Percentiles rank a stretch among this genome's conserved stretches.
These are phyloP conservation scores for Ceratocystis cacaofunesta DNA, from an alignment of 2,329 filamentous ascomycete species.

Conservation along the genomic window DNA sequence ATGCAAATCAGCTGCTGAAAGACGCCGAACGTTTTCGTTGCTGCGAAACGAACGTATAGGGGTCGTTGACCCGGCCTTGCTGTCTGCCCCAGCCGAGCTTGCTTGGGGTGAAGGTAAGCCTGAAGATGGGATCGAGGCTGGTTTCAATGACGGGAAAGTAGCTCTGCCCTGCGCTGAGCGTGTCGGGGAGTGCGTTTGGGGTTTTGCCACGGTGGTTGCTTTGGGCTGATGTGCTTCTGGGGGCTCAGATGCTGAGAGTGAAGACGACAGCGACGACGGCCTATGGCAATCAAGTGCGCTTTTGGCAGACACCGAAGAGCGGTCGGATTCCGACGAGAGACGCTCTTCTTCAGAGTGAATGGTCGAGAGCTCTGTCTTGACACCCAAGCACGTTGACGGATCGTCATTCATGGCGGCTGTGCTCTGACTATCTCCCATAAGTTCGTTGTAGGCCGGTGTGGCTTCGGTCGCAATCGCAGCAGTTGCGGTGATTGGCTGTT, in stretches of 20 bases:
- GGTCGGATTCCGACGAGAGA: constrained; percentile 7
- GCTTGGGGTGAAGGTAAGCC: background rate
- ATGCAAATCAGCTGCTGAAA: constrained; percentile 45
- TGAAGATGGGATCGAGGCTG: background rate
- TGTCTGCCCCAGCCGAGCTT: background rate
- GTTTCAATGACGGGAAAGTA: background rate
- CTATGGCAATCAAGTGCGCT: background rate
- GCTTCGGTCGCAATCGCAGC: background rate
- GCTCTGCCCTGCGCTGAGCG: background rate
- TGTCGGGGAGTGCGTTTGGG: background rate
- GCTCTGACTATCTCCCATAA: background rate
- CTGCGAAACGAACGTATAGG: constrained; percentile 18
- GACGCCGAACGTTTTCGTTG: constrained; percentile 34
- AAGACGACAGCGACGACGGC: background rate
- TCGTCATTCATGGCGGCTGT: background rate
- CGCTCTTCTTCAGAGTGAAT: constrained; percentile 10
- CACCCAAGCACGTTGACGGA: background rate
- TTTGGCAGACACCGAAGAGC: background rate
- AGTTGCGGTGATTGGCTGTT: too few relatives aligned
- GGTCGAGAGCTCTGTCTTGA: background rate
- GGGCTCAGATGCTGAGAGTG: background rate
- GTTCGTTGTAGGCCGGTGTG: background rate
- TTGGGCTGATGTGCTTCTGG: background rate
- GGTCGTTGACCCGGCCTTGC: background rate
- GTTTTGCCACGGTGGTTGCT: background rate